These are phyloP conservation scores for Trametes coccinea DNA, from an alignment of 768 basidiomycete species.

Conservation along the genomic window DNA sequence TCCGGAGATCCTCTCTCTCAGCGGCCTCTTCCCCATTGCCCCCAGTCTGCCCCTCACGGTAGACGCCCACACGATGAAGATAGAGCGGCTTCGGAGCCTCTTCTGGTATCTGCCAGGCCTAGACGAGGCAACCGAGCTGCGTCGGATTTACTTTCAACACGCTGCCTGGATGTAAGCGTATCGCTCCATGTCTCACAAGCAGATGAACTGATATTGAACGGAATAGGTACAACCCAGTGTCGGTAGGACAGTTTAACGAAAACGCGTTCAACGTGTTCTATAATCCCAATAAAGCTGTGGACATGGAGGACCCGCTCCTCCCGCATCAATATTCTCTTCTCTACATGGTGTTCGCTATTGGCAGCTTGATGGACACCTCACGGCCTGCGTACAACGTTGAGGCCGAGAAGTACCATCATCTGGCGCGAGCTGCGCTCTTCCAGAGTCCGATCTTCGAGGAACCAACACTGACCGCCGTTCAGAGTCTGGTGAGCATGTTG, in stretches of 20 bases:
- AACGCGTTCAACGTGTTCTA: slow-evolving; percentile 55
- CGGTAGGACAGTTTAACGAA: slow-evolving; percentile 55
- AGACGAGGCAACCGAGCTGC: slow-evolving; percentile 60
- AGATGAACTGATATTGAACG: slow-evolving; percentile 1
- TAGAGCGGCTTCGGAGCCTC: slow-evolving; percentile 54
- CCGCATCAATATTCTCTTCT: slow-evolving; percentile 61
- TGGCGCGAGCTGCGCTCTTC: slow-evolving; percentile 59
- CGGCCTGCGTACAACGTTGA: slow-evolving; percentile 55
- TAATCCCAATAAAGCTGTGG: slow-evolving; percentile 42
- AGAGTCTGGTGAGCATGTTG: slow-evolving; percentile 51
- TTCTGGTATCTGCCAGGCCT: slow-evolving; percentile 70
- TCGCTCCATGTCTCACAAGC: neutral
- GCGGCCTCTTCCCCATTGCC: slow-evolving; percentile 64
- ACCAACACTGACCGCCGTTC: slow-evolving; percentile 61
- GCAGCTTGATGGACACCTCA: slow-evolving; percentile 60
- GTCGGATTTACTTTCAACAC: slow-evolving; percentile 59
- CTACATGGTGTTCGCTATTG: slow-evolving; percentile 65
- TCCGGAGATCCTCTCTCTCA: slow-evolving; percentile 60
- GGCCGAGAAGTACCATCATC: slow-evolving; percentile 60
- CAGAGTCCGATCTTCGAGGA: slow-evolving; percentile 68
- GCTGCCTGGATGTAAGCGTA: slow-evolving; percentile 68
- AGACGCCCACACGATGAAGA: slow-evolving; percentile 31
- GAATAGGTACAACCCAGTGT: slow-evolving; percentile 65
- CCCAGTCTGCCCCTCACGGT: slow-evolving; percentile 40
- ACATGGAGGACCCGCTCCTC: slow-evolving; percentile 44